Evolutionary conservation across 495 filamentous ascomycete genomes (phyloP), one percentile per base, ranked within the genome.

Genomic region (Penicillium lividum): DNA sequence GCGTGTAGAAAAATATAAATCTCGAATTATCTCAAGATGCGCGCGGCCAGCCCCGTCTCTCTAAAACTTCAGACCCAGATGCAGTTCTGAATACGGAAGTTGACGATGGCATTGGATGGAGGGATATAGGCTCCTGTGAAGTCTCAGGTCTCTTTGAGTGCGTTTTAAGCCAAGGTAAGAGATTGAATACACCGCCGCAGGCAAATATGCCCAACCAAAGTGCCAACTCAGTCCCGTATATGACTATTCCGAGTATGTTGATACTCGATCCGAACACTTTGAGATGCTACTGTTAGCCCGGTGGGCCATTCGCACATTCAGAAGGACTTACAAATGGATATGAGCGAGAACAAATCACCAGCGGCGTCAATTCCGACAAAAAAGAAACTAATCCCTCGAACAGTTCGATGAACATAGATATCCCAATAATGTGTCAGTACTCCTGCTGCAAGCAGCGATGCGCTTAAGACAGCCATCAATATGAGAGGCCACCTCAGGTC

Each of bases 341-440:
- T 61, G 0, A 87, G 73, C 4, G 84, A 86, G 54, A 82, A 84
- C 1, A 87, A 55, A 71, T 89, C 86, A 0, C 85, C 86, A 2
- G 80, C 76, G 4, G 85, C 85, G 67, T 89, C 86, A 42, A 87
- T 85, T 0, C 70, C 83, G 0, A 86, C 84, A 62, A 87, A 89
- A 4, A 86, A 70, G 68, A 89, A 87, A 13, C 82, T 85, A 31
- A 89, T 87, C 7, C 86, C 86, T 3, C 82, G 76, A 11, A 87
- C 85, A 0, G 84, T 86, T 10, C 78, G 74, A 54, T 86, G 77
- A 11, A 74, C 64, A 50, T 80, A 84, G 25, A 87, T 86, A 60
- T 85, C 83, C 73, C 75, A 80, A 57, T 86, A 87, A 67, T 87
- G 82, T 53, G 65, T 68, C 47, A 78, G 59, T 0, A 80, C 77